A percentile compares a stretch with the other conserved stretches of the same genome.
These are phyloP conservation scores for Taphrina flavorubra DNA, from an alignment of 1,139 yeast genomes.

Conservation along the genomic window DNA sequence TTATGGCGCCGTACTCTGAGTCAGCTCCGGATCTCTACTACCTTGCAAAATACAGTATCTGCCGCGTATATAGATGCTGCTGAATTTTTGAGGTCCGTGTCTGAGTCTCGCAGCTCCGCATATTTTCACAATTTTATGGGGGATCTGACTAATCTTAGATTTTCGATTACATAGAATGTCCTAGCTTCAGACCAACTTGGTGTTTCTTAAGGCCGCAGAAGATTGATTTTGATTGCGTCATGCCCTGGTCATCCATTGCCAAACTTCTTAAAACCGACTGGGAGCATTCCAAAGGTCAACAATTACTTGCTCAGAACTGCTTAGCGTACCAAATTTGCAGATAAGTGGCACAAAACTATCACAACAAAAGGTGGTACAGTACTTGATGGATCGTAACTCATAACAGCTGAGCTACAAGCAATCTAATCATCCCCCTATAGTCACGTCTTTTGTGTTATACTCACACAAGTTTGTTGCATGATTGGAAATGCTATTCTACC, in stretches of 20 bases:
- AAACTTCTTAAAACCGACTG: not conserved
- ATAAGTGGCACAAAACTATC: not conserved
- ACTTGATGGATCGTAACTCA: not conserved
- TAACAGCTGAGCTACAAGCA: not conserved
- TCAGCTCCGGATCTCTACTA: too few relatives aligned
- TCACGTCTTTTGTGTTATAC: not conserved
- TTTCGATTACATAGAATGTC: constrained; percentile 1
- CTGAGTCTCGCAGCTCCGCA: not conserved
- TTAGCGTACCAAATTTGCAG: not conserved
- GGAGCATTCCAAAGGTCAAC: not conserved
- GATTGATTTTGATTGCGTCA: not conserved
- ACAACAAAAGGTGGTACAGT: not conserved
- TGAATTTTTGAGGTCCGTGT: too few relatives aligned
- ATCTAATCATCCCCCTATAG: not conserved
- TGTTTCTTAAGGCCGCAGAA: not conserved
- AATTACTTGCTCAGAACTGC: not conserved
- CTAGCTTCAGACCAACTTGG: not conserved
- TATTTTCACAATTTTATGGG: constrained; percentile 1
- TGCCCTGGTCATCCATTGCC: constrained; percentile 5
- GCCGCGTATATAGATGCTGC: too few relatives aligned
- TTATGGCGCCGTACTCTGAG: too few relatives aligned
- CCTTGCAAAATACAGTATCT: too few relatives aligned
- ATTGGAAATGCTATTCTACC: constrained; percentile 9
- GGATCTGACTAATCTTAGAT: not conserved
- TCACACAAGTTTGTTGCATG: not conserved